Percentiles rank a stretch among this genome's conserved stretches.
Conservation (phyloP, 2,329 filamentous ascomycete species). For the Pseudocercospora ulei region DNA sequence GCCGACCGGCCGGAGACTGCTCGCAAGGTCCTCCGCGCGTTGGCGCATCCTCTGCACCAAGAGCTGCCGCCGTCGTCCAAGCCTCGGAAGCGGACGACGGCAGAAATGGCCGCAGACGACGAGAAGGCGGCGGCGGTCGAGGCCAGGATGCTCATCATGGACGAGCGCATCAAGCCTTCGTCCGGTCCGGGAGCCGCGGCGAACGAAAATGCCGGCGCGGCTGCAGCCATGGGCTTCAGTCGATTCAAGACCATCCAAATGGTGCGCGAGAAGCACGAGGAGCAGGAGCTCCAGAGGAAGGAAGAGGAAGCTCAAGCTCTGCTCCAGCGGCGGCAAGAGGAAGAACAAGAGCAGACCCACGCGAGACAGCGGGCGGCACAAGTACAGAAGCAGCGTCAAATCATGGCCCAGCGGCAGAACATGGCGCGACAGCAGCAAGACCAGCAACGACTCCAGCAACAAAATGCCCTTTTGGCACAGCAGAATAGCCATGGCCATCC, state of each 20-base stretch:
- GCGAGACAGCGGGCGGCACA: conserved; percentile 38
- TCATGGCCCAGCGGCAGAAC: conserved; percentile 37
- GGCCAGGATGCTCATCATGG: conserved; percentile 82
- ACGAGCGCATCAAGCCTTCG: conserved; percentile 64
- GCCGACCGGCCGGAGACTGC: conserved; percentile 59
- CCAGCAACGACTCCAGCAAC: conserved; percentile 29
- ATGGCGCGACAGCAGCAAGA: conserved; percentile 22
- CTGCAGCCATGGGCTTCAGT: conserved; percentile 71
- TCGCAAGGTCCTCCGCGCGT: conserved; percentile 58
- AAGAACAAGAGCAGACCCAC: conserved; percentile 42
- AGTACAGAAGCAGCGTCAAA: conserved; percentile 41
- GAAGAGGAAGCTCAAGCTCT: conserved; percentile 49
- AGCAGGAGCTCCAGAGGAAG: conserved; percentile 50
- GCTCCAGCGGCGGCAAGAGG: conserved; percentile 31
- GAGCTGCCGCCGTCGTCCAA: conserved; percentile 72
- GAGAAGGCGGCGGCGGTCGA: conserved; percentile 81
- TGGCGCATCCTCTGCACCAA: conserved; percentile 68
- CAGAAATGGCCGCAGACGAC: conserved; percentile 90
- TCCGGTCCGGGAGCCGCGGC: conserved; percentile 50
- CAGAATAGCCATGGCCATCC: conserved; percentile 34
- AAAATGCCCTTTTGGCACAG: conserved; percentile 24
- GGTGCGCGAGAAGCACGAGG: conserved; percentile 51
- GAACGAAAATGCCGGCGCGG: conserved; percentile 59
- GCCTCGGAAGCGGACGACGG: conserved; percentile 82
- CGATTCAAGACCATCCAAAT: conserved; percentile 84